Conservation (phyloP, 345 rosid species). For the Xanthoceras sorbifolium region DNA sequence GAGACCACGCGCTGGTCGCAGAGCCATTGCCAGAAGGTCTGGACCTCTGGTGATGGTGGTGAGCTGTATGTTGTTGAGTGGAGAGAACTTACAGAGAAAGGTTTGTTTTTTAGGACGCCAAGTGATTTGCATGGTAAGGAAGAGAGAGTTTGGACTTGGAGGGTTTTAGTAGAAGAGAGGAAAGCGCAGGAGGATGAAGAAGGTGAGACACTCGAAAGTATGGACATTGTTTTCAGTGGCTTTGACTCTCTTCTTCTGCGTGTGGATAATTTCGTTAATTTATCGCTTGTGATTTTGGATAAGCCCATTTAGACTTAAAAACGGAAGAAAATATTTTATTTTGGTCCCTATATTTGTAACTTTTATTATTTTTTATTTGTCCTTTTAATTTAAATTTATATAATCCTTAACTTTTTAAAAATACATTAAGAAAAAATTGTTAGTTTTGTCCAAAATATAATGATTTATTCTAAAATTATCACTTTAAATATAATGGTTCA, state of each 20-base stretch:
- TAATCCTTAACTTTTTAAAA: too few species aligned
- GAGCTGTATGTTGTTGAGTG: slow-evolving; percentile 25
- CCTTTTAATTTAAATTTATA: too few species aligned
- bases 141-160: slow-evolving; percentile 17
- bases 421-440: too few species aligned
- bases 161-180: slow-evolving; percentile 23
- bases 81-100: slow-evolving; percentile 33
- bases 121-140: slow-evolving; percentile 21
- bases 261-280: background rate
- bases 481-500: too few species aligned
- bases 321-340: too few species aligned
- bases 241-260: background rate
- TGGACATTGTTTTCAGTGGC: slow-evolving; percentile 23
- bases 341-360: too few species aligned
- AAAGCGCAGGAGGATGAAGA: slow-evolving; percentile 18
- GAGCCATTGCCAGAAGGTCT: slow-evolving; percentile 89
- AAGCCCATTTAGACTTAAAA: too few species aligned
- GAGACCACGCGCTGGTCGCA: slow-evolving; percentile 59
- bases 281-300: slow-evolving; percentile 12
- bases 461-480: too few species aligned
- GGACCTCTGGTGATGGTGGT: slow-evolving; percentile 36
- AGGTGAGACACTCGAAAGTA: slow-evolving; percentile 16
- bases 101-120: slow-evolving; percentile 27
- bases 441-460: too few species aligned
- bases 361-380: too few species aligned